phyloP scores from a whole-genome alignment of 176 grass and related monocot species.

The Oryza punctata region DNA sequence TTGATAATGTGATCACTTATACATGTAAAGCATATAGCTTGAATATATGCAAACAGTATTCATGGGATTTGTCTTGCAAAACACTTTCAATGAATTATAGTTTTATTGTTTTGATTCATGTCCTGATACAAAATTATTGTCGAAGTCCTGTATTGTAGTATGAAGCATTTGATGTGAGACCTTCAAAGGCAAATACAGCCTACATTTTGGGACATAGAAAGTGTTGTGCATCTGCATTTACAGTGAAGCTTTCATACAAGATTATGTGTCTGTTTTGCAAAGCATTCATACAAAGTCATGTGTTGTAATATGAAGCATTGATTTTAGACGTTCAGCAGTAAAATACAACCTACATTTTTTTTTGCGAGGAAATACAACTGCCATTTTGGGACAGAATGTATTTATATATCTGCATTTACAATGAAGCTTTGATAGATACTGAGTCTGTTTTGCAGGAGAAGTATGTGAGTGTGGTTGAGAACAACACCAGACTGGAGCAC shows the following conservation, averaged over 20 bases:
- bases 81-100: neutral
- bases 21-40: neutral
- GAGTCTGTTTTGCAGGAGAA: constrained; percentile 51
- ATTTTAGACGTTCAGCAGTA: too few relatives aligned
- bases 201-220: neutral
- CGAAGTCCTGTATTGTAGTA: neutral
- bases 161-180: neutral
- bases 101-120: neutral
- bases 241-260: neutral
- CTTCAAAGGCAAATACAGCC: neutral
- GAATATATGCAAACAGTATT: neutral
- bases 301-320: too few relatives aligned
- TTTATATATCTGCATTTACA: too few relatives aligned
- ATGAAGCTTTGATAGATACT: too few relatives aligned
- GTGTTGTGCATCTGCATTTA: neutral
- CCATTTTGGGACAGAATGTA: neutral
- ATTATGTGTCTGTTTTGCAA: neutral
- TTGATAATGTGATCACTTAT: neutral
- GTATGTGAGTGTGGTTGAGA: constrained; percentile 42
- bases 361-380: neutral
- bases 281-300: too few relatives aligned
- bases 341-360: too few relatives aligned
- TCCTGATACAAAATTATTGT: neutral
- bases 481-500: constrained; percentile 49
- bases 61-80: neutral